phyloP scores from a whole-genome alignment of 192 early-diverging fungal species.

The Coemansia asiatica region DNA sequence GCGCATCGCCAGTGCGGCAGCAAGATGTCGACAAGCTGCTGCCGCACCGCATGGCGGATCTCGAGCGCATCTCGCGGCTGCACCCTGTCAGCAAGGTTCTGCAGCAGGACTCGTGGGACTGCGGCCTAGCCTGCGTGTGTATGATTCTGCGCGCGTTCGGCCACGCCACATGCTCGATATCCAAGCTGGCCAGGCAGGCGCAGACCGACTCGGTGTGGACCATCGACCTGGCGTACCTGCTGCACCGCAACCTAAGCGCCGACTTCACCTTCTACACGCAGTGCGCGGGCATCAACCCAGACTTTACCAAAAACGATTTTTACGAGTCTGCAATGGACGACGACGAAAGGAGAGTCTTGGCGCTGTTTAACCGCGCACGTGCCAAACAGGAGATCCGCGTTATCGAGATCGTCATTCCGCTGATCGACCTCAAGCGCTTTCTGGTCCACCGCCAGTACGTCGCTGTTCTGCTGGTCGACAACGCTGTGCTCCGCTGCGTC shows the following conservation, averaged over 20 bases:
- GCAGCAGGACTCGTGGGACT: conserved; percentile 72
- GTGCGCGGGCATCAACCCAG: conserved; percentile 77
- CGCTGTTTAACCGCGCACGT: conserved; percentile 74
- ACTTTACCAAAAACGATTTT: conserved; percentile 65
- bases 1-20: conserved; percentile 12
- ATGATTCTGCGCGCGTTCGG: conserved; percentile 74
- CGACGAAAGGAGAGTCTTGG: conserved; percentile 72
- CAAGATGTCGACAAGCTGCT: conserved; percentile 42
- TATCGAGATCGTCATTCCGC: conserved; percentile 69
- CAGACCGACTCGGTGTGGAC: conserved; percentile 79
- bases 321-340: conserved; percentile 68
- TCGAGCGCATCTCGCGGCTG: conserved; percentile 45
- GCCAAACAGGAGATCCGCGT: conserved; percentile 65
- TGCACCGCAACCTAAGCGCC: conserved; percentile 64
- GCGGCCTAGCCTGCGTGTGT: conserved; percentile 80
- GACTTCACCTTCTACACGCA: conserved; percentile 95
- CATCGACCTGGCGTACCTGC: conserved; percentile 81
- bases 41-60: conserved; percentile 28
- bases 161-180: conserved; percentile 55
- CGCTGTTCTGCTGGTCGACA: conserved; percentile 79
- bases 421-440: conserved; percentile 85
- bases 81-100: conserved; percentile 53
- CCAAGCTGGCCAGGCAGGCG: conserved; percentile 60
- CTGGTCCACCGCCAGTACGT: conserved; percentile 73
- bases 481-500: conserved; percentile 61